Evolutionary conservation across 805 yeast genomes (phyloP).

Genomic region (Candida golubevii): DNA sequence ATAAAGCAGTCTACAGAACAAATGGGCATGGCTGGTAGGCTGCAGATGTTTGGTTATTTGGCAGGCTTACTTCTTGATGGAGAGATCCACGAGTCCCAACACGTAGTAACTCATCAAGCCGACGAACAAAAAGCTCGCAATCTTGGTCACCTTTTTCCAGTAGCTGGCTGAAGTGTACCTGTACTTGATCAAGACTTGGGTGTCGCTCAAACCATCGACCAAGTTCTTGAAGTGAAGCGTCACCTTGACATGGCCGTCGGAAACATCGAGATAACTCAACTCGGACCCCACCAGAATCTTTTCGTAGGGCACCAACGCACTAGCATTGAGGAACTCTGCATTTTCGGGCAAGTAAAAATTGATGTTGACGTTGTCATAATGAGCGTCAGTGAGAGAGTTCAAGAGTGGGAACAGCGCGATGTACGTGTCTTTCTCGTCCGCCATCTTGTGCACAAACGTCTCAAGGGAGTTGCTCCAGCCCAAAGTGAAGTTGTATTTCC

Average conservation of each 20-base stretch:
- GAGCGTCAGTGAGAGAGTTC: constrained; percentile 65
- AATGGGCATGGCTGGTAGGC: no score
- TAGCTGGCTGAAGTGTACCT: constrained; percentile 50
- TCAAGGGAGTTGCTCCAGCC: constrained; percentile 78
- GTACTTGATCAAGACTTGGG: constrained; percentile 60
- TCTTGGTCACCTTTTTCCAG: constrained; percentile 60
- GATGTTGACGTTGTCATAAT: constrained; percentile 58
- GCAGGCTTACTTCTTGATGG: constrained; percentile 16
- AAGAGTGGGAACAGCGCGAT: constrained; percentile 66
- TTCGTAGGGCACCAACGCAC: constrained; percentile 49
- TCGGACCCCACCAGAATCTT: constrained; percentile 31
- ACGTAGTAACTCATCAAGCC: constrained; percentile 55
- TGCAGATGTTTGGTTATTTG: no score
- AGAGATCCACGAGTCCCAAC: constrained; percentile 33
- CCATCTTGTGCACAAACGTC: constrained; percentile 45
- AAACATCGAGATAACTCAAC: constrained; percentile 66
- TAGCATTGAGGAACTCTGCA: constrained; percentile 53
- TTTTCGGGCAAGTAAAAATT: constrained; percentile 84
- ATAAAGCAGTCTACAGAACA: no score
- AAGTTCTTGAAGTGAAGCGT: constrained; percentile 56
- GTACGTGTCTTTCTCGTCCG: constrained; percentile 43
- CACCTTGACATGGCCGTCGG: constrained; percentile 73
- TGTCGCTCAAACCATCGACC: constrained; percentile 60
- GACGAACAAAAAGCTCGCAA: constrained; percentile 57
- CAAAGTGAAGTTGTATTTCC: constrained; percentile 91